Conservation (phyloP, 345 rosid genomes). For the Pelargonium nanum region DNA sequence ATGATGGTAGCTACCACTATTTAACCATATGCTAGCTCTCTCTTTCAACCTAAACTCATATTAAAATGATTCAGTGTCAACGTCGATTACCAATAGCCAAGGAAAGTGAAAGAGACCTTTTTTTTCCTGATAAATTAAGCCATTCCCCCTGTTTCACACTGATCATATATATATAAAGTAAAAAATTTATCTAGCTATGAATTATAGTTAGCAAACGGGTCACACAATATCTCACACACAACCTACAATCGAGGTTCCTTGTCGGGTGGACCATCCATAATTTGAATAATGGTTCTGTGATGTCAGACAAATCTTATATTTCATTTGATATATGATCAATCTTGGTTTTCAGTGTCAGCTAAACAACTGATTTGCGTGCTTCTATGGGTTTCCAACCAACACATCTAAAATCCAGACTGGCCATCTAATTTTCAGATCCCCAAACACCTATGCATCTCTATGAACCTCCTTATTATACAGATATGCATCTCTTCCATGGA, state of each 20-base stretch:
- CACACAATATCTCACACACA: too few species aligned
- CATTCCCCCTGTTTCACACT: not conserved
- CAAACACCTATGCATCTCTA: not conserved
- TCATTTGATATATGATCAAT: conserved; percentile 1
- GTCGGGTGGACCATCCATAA: conserved; percentile 28
- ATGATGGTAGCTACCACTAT: not conserved
- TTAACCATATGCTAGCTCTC: conserved; percentile 12
- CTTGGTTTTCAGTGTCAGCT: conserved; percentile 26
- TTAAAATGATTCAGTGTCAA: conserved; percentile 26
- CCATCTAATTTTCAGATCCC: conserved; percentile 7
- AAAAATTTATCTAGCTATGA: not conserved
- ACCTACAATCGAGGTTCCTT: conserved; percentile 27
- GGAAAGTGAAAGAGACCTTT: conserved; percentile 16
- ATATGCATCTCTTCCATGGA: not conserved
- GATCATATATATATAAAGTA: not conserved
- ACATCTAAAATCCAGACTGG: conserved; percentile 15
- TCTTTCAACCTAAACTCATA: conserved; percentile 26
- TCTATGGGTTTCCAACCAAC: conserved; percentile 31
- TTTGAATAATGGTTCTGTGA: conserved; percentile 15
- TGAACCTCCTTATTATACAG: not conserved
- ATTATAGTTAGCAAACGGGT: too few species aligned
- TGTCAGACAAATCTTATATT: conserved; percentile 14
- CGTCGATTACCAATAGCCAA: conserved; percentile 27
- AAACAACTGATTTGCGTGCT: conserved; percentile 42
- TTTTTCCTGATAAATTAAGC: not conserved